Evolutionary conservation across 2,329 filamentous ascomycete genomes (phyloP).

Genomic region (Nectriaceae sp.): DNA sequence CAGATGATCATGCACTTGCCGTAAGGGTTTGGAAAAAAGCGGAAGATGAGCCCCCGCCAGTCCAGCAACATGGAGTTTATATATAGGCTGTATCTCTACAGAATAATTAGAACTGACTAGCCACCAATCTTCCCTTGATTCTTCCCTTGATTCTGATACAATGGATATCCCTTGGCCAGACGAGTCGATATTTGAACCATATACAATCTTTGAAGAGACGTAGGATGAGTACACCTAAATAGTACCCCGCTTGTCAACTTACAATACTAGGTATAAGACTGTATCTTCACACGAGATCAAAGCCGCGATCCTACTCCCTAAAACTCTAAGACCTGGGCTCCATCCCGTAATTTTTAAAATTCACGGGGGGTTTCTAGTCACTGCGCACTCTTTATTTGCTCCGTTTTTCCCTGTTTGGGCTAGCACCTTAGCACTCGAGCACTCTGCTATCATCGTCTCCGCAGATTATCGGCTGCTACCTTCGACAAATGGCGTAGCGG

Average conservation of each 20-base stretch:
- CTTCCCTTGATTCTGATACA: no score
- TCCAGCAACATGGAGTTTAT: no score
- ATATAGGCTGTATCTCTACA: no score
- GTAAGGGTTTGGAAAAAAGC: no score
- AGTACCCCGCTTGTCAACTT: neutral
- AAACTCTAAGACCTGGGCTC: conserved; percentile 19
- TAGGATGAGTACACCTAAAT: neutral
- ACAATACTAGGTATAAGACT: conserved; percentile 19
- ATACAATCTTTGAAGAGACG: conserved; percentile 19
- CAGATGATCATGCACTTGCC: no score
- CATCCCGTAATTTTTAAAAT: conserved; percentile 26
- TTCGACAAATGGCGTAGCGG: conserved; percentile 23
- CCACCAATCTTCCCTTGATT: no score
- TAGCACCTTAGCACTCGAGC: conserved; percentile 21
- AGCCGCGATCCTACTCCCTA: conserved; percentile 27
- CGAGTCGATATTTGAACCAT: conserved; percentile 22
- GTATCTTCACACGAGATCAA: conserved; percentile 20
- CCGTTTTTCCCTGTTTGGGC: conserved; percentile 28
- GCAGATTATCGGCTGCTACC: conserved; percentile 28
- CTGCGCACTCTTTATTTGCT: conserved; percentile 19
- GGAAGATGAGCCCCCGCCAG: no score
- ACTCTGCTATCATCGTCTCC: conserved; percentile 27
- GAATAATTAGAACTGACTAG: no score
- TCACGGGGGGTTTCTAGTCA: conserved; percentile 29
- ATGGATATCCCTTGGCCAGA: conserved; percentile 21